Base-by-base conservation (phyloP, 768 basidiomycete species). In the Mycena kentingensis region DNA sequence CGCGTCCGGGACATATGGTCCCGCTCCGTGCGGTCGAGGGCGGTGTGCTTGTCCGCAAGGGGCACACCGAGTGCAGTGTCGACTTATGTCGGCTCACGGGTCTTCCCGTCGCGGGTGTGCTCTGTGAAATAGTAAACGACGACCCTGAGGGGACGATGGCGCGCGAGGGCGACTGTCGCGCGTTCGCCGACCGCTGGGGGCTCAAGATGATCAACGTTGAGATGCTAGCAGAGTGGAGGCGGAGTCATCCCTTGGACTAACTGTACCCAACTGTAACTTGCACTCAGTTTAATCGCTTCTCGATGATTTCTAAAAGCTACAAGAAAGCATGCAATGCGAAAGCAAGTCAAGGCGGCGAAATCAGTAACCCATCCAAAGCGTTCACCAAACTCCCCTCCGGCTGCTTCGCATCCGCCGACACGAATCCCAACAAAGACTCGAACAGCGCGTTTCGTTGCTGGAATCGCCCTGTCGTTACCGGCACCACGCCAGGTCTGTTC, bases 61-160 rank as follows among this genome's bases (percentile, higher is more conserved):
- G 97, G 0, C 97, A 99, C 73, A 99, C 97, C 0, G 97, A 99
- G 68, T 81, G 88, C 43, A 86, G 82, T 5, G 79, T 96, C 41
- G 97, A 99, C 58, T 75, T 99, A 5, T 98, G 96, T 67, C 67
- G 71, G 38, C 75, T 98, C 37, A 85, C 93, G 3, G 78, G 79
- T 38, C 81, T 80, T 46, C 73, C 79, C 12, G 79, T 81, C 4
- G 91, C 86, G 0, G 96, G 94, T 6, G 77, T 98, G 0, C 80
- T 99, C 28, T 98, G 97, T 65, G 97, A 99, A 67, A 74, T 98
- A 31, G 94, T 98, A 15, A 96, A 98, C 49, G 93, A 98, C 58
- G 87, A 98, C 66, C 80, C 80, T 13, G 71, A 80, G 60, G 97
- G 97, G 0, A 84, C 79, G 15, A 99, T 99, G 97, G 91, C 94